Conservation (phyloP, 108 stramenopile genomes). For the Poteriospumella lacustris region DNA sequence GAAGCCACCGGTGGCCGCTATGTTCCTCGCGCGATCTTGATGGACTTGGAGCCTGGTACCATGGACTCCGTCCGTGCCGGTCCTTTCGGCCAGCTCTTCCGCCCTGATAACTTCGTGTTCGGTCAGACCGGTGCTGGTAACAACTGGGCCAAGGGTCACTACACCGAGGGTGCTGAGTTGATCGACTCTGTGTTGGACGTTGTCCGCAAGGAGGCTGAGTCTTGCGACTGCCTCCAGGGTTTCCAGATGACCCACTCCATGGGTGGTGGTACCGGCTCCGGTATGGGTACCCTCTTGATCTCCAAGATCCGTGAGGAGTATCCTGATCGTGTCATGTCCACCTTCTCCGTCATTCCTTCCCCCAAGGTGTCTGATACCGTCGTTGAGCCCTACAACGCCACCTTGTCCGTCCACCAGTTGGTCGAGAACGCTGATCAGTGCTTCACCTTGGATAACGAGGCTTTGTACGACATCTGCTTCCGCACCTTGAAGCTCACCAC, state of each 20-base stretch:
- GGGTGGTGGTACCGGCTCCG: constrained; percentile 37
- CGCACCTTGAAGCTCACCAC: constrained; percentile 69
- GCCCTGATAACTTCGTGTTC: constrained; percentile 31
- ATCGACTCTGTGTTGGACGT: constrained; percentile 29
- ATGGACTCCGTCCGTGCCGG: constrained; percentile 24
- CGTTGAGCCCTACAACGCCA: constrained; percentile 71
- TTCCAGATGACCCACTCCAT: constrained; percentile 37
- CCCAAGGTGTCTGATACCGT: constrained; percentile 67
- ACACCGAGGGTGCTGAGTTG: constrained; percentile 30
- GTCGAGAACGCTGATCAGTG: constrained; percentile 41
- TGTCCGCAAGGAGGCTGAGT: constrained; percentile 30
- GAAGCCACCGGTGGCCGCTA: constrained; percentile 35
- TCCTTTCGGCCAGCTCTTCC: constrained; percentile 22
- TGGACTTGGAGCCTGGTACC: constrained; percentile 70
- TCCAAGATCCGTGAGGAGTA: constrained; percentile 36
- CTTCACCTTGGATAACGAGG: constrained; percentile 38
- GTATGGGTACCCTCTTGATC: constrained; percentile 36
- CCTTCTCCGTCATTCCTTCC: constrained; percentile 35
- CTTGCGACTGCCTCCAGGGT: constrained; percentile 29
- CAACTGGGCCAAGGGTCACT: constrained; percentile 33
- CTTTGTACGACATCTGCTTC: constrained; percentile 61
- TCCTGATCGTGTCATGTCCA: constrained; percentile 30
- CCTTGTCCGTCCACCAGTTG: constrained; percentile 30
- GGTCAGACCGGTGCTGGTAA: constrained; percentile 25
- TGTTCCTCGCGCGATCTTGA: constrained; percentile 58